A percentile compares a stretch with the other conserved stretches of the same genome.
Evolutionary conservation across 108 stramenopile genomes (phyloP).

Genomic region (Nannochloropsis salina): DNA sequence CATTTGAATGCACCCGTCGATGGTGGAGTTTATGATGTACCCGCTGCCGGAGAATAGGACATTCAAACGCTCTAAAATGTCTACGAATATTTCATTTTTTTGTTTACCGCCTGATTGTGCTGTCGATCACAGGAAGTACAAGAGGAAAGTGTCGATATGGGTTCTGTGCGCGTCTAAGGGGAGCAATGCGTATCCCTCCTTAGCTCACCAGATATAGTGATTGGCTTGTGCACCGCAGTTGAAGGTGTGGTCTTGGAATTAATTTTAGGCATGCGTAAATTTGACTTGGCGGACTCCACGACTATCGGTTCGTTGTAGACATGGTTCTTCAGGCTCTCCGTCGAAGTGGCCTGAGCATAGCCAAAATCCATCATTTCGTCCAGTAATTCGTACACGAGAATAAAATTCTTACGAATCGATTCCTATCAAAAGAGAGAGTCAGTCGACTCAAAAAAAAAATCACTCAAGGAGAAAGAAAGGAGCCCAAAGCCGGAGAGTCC

Average conservation of each 20-base stretch:
- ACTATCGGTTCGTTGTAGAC: constrained; percentile 98
- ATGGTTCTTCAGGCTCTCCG: constrained; percentile 89
- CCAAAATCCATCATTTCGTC: constrained; percentile 98
- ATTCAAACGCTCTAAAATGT: constrained; percentile 95
- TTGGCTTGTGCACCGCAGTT: constrained; percentile 86
- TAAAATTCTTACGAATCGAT: constrained; percentile 97
- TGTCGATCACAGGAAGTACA: constrained; percentile 21
- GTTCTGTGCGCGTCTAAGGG: neutral
- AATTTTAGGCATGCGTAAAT: constrained; percentile 65
- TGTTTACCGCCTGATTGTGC: constrained; percentile 65
- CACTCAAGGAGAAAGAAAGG: neutral
- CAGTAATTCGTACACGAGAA: constrained; percentile 96
- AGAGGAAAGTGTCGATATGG: neutral
- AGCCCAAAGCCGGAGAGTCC: neutral
- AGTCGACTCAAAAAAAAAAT: neutral
- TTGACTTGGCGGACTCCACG: constrained; percentile 55
- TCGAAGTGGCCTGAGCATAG: constrained; percentile 87
- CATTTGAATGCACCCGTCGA: constrained; percentile 97
- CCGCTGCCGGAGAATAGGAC: constrained; percentile 95
- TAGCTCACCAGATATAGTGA: constrained; percentile 58
- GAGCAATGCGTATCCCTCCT: neutral
- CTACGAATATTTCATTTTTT: constrained; percentile 99
- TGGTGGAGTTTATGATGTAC: constrained; percentile 92
- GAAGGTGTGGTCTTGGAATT: constrained; percentile 94
- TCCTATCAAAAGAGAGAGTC: constrained; percentile 61